Evolutionary conservation across 2,329 filamentous ascomycete genomes (phyloP).

Genomic region (Colletotrichum echinochloae): DNA sequence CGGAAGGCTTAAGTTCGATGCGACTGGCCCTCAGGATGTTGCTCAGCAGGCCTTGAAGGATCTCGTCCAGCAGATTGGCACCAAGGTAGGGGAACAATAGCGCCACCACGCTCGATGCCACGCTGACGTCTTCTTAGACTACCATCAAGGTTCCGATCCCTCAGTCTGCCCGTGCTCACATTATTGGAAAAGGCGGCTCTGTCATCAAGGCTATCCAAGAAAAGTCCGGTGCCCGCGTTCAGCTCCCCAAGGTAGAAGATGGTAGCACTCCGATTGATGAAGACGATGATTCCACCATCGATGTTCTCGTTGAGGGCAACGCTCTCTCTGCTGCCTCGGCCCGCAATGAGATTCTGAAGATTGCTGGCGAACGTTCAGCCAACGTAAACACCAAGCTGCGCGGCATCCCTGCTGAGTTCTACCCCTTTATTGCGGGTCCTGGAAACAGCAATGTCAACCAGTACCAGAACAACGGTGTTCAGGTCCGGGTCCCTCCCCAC

Average conservation of each 20-base stretch:
- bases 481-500: constrained; percentile 86
- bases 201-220: constrained; percentile 92
- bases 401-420: constrained; percentile 90
- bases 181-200: constrained; percentile 92
- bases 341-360: constrained; percentile 84
- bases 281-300: constrained; percentile 83
- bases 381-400: constrained; percentile 85
- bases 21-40: constrained; percentile 83
- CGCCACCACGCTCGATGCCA: not conserved
- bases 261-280: constrained; percentile 65
- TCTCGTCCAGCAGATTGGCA: constrained; percentile 86
- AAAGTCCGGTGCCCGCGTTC: constrained; percentile 89
- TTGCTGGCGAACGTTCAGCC: constrained; percentile 86
- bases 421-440: constrained; percentile 91
- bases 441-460: constrained; percentile 75
- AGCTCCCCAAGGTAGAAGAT: constrained; percentile 86
- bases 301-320: constrained; percentile 92
- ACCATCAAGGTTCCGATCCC: constrained; percentile 84
- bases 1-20: constrained; percentile 84
- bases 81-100: constrained; percentile 70
- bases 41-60: constrained; percentile 92
- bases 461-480: constrained; percentile 81
- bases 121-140: constrained; percentile 49
- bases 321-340: constrained; percentile 88
- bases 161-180: constrained; percentile 83